Evolutionary conservation across 768 basidiomycete genomes (phyloP), one percentile per base, ranked within the genome.

Genomic region (Dentipellis sp.): DNA sequence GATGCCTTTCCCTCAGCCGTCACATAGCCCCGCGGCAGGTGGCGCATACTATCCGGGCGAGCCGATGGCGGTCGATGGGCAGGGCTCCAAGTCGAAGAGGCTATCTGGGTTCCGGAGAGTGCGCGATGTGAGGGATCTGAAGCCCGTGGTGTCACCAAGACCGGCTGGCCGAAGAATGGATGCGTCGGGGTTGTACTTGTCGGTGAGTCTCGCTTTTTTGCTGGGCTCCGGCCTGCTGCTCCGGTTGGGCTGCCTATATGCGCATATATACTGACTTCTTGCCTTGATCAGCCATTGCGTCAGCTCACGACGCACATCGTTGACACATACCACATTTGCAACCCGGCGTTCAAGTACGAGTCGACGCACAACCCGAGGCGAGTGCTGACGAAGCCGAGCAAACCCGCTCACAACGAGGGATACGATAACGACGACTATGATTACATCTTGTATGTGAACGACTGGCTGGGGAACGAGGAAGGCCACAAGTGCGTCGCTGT

Each of bases 371-470:
- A 99, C 72, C 97, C 97, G 6, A 81, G 97, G 50, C 83, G 97
- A 51, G 97, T 99, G 16, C 78, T 99, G 57, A 99, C 97, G 21
- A 99, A 99, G 69, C 97, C 97, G 17, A 93, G 91, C 75, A 97
- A 97, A 68, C 91, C 94, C 0, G 79, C 82, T 0, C 90, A 95
- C 68, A 99, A 99, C 69, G 94, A 97, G 58, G 95, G 95, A 1
- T 97, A 86, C 63, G 97, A 99, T 72, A 99, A 99, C 64, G 95
- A 98, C 64, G 97, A 99, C 69, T 95, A 94, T 65, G 97, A 99
- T 68, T 99, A 99, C 66, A 98, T 99, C 65, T 81, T 99, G 57
- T 99, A 98, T 70, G 97, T 99, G 67, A 99, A 99, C 66, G 97
- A 99, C 66, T 94, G 92, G 78, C 73, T 99, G 56, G 97, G 97